These are phyloP conservation scores for Glycyrrhiza uralensis DNA, from an alignment of 306 rosid species.

Conservation along the genomic window DNA sequence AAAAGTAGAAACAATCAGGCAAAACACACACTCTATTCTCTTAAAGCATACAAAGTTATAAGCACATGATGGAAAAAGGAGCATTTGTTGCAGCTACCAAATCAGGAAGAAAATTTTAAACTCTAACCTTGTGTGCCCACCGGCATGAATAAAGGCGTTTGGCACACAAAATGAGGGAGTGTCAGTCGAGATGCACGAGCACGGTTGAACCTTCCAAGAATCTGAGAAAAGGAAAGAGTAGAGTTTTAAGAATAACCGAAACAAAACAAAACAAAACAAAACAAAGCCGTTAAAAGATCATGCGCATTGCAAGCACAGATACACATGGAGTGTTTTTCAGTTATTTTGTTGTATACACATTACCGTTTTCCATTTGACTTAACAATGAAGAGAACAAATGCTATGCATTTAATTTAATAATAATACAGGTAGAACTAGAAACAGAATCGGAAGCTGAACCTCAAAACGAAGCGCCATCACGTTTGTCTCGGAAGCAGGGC, in stretches of 20 bases:
- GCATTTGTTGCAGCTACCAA: neutral
- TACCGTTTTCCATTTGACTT: neutral
- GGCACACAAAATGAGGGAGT: conserved; percentile 76
- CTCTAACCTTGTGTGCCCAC: conserved; percentile 91
- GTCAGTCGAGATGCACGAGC: conserved; percentile 85
- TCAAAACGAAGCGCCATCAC: conserved; percentile 82
- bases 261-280: neutral
- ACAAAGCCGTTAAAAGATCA: neutral
- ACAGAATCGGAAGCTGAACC: conserved; percentile 38
- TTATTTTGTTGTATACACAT: neutral
- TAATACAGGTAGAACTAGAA: neutral
- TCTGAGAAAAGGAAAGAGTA: conserved; percentile 38
- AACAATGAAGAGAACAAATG: neutral
- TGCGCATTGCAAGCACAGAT: neutral
- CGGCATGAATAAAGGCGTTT: conserved; percentile 96
- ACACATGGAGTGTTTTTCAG: neutral
- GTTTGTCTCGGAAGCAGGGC: conserved; percentile 11
- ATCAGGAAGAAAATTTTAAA: conserved; percentile 5
- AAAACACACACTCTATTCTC: neutral
- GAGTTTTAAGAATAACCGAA: neutral
- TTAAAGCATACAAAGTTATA: neutral
- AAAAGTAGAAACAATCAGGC: neutral
- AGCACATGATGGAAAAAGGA: too few species aligned
- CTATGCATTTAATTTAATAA: neutral
- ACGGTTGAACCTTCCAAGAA: conserved; percentile 85